Base-by-base conservation (phyloP, 2,329 filamentous ascomycete genomes). In the Aureobasidium sp. region DNA sequence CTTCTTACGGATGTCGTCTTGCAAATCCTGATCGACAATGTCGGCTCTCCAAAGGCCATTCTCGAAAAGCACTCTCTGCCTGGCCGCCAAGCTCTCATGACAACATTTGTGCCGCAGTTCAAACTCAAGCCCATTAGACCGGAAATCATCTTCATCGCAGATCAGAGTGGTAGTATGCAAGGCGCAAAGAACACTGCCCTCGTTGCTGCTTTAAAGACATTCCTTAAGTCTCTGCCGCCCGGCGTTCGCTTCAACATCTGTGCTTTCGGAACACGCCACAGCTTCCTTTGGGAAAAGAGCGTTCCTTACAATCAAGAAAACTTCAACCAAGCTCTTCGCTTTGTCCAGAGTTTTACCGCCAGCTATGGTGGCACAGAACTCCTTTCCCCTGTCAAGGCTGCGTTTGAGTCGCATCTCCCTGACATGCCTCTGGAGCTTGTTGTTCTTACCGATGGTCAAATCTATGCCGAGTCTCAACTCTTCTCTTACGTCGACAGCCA, bases 101-200 rank as follows among this genome's bases (percentile, higher is more conserved):
- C 86, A 0, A 92, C 91, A 0, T 79, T 94, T 0, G 90, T 93
- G 0, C 91, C 91, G 2, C 90, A 88, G 68, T 93, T 93, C 77
- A 81, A 82, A n/a, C 78, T 93, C 0, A 87, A 88, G 0, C 73
- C 83, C 0, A 80, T 84, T 10, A 78, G 76, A 23, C 85, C 85
- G 0, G 91, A 94, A 73, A 84, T 94, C 27, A 87, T 94, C 23
- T 93, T 94, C 69, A 79, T 94, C 6, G 91, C 89, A 64, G 92
- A 94, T 74, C 85, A 91, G 60, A 92, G 90, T 65, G 91, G 90
- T 0, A 92, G 89, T 66, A 92, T 92, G 90, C 31, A 48, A 0
- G 72, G 76, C 0, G 68, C 69, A 6, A 86, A 84, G 45, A 91
- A 91, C 2, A 68, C 70, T 0, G 83, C 88, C 38, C 80, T 90